Evolutionary conservation across 2,329 filamentous ascomycete species (phyloP), one percentile per base, ranked within the genome.

Genomic region (Colletotrichum plurivorum): DNA sequence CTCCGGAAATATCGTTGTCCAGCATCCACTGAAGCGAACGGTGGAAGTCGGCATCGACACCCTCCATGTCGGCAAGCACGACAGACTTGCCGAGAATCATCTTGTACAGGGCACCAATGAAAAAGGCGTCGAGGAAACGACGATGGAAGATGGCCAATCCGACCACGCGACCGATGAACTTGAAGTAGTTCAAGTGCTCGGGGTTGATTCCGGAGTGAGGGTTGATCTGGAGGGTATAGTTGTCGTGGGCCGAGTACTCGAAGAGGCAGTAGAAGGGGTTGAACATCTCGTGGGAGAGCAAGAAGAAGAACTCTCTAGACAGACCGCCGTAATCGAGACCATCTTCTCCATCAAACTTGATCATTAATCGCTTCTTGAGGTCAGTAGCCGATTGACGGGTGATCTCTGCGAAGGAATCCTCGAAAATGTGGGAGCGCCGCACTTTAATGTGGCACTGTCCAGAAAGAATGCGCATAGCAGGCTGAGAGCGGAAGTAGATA

Each of bases 261-360:
- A 99, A 99, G 62, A 99, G 87, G 80, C 96, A 99, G 85, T 99
- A 99, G 84, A 99, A 99, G 39, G 96, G 96, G 81, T 99, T 99
- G 85, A 99, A 99, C 96, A 99, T 99, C 85, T 99, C 96, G 83
- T 99, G 96, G 16, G 95, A 98, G 63, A 99, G 89, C 48, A 99
- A 86, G 90, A 99, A 99, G 87, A 99, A 99, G 86, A 99, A 99
- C 83, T 99, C 96, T 88, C 95, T 89, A 43, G 96, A 99, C 64
- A 99, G 88, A 87, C 96, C 96, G 80, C 96, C 96, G 78, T 99
- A 99, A 82, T 99, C 96, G 70, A 99, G 85, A 82, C 96, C 96
- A 76, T 99, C 96, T 84, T 99, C 96, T 56, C 96, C 96, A 74
- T 99, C 96, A 75, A 99, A 99, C 84, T 99, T 99, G 83, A 99